Conservation (phyloP, 2,329 filamentous ascomycete species). For the Phaeosphaeria sp. region DNA sequence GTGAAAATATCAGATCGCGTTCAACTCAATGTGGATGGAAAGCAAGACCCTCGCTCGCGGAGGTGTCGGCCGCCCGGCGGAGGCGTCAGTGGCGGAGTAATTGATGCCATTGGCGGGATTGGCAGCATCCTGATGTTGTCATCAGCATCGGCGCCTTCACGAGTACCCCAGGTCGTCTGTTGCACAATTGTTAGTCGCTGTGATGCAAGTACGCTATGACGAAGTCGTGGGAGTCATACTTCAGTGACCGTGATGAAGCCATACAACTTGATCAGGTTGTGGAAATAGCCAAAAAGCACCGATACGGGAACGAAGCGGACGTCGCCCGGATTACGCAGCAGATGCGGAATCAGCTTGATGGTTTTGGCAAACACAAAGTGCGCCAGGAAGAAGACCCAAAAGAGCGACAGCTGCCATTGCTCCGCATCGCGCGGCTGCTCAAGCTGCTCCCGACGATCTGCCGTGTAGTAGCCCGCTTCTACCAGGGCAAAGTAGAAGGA, state of each 20-base stretch:
- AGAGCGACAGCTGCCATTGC: constrained; percentile 30
- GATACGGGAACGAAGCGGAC: constrained; percentile 82
- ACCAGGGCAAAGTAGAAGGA: constrained; percentile 39
- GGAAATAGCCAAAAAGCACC: constrained; percentile 89
- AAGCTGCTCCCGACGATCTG: constrained; percentile 16
- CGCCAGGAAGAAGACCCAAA: constrained; percentile 42
- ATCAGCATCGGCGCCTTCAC: constrained; percentile 87
- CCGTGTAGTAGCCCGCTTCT: constrained; percentile 40
- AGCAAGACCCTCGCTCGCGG: constrained; percentile 42
- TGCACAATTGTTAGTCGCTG: constrained; percentile 23
- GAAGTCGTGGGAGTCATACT: constrained; percentile 26
- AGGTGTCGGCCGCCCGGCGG: constrained; percentile 42
- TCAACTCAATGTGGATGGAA: constrained; percentile 38
- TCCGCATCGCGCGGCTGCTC: constrained; percentile 20
- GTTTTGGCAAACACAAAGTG: constrained; percentile 80
- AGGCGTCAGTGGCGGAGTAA: constrained; percentile 44
- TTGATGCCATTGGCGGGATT: constrained; percentile 40
- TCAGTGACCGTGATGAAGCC: constrained; percentile 73
- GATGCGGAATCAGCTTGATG: constrained; percentile 87
- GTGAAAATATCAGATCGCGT: constrained; percentile 28
- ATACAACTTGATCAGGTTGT: constrained; percentile 90
- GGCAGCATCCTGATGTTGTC: constrained; percentile 50
- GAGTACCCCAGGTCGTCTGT: constrained; percentile 94
- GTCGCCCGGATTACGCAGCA: constrained; percentile 82
- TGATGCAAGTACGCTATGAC: constrained; percentile 27